Conservation (phyloP, 2,329 filamentous ascomycete species). For the Tolypocladium tundrense region DNA sequence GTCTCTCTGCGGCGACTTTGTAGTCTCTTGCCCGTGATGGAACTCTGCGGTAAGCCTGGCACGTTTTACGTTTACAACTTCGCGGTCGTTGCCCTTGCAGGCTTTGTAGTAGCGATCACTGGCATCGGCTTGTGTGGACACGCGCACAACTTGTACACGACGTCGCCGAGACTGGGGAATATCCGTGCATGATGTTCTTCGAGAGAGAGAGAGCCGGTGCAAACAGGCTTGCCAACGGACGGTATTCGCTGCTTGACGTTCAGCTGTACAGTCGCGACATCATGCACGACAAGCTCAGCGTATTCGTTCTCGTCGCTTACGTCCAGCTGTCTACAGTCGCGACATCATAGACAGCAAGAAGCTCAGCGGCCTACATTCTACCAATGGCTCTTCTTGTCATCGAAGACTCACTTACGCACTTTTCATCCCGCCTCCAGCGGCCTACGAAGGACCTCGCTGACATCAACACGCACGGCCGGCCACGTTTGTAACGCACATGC, state of each 20-base stretch:
- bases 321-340: not conserved
- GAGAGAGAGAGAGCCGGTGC: not conserved
- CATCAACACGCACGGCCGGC: not conserved
- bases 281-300: too few relatives aligned
- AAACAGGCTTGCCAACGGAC: not conserved
- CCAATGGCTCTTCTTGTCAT: not conserved
- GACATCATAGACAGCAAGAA: not conserved
- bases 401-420: not conserved
- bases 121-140: not conserved
- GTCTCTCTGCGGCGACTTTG: not conserved
- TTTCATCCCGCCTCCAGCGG: not conserved
- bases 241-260: not conserved
- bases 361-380: not conserved
- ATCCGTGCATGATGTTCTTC: not conserved
- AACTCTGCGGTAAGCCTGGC: not conserved
- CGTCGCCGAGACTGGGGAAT: too few relatives aligned
- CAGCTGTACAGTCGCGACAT: not conserved
- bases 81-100: too few relatives aligned
- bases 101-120: not conserved
- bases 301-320: not conserved
- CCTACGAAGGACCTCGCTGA: not conserved
- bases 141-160: not conserved
- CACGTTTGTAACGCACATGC: not conserved
- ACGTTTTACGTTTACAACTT: not conserved
- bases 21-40: not conserved